Evolutionary conservation across 768 basidiomycete genomes (phyloP).

Genomic region (Boletus insuetus): DNA sequence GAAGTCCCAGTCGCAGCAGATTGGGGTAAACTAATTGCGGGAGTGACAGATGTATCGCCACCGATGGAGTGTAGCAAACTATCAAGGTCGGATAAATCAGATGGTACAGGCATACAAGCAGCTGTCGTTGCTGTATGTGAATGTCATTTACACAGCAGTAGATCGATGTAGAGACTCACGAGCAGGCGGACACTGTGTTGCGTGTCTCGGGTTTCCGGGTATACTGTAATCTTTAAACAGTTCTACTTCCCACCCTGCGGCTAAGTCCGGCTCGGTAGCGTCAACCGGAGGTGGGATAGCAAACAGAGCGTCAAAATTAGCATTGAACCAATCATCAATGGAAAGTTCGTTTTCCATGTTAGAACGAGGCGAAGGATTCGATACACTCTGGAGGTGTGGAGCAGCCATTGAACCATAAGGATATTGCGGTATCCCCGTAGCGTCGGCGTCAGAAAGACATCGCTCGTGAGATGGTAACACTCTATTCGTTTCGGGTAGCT

Average conservation of each 20-base stretch:
- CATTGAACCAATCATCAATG: conserved; percentile 38
- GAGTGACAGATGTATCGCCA: background rate
- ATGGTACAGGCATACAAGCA: background rate
- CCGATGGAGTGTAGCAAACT: conserved; percentile 7
- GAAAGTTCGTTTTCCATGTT: conserved; percentile 17
- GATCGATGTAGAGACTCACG: conserved; percentile 2
- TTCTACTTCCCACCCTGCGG: conserved; percentile 32
- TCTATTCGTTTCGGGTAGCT: background rate
- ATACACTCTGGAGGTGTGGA: conserved; percentile 28
- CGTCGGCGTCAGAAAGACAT: conserved; percentile 34
- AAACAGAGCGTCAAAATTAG: conserved; percentile 24
- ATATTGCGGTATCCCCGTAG: conserved; percentile 24
- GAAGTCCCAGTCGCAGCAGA: background rate
- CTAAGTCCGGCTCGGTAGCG: conserved; percentile 24
- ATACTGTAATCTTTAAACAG: conserved; percentile 31
- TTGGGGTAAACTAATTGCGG: background rate
- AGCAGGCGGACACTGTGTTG: background rate
- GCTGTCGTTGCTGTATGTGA: background rate
- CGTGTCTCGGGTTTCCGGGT: background rate
- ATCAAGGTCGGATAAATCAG: conserved; percentile 5
- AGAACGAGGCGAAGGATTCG: conserved; percentile 29
- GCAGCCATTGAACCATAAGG: conserved; percentile 13
- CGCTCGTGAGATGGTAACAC: conserved; percentile 31
- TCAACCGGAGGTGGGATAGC: conserved; percentile 27
- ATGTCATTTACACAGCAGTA: background rate